Conservation (phyloP, 495 filamentous ascomycete species). For the Achaetomiella virescens region DNA sequence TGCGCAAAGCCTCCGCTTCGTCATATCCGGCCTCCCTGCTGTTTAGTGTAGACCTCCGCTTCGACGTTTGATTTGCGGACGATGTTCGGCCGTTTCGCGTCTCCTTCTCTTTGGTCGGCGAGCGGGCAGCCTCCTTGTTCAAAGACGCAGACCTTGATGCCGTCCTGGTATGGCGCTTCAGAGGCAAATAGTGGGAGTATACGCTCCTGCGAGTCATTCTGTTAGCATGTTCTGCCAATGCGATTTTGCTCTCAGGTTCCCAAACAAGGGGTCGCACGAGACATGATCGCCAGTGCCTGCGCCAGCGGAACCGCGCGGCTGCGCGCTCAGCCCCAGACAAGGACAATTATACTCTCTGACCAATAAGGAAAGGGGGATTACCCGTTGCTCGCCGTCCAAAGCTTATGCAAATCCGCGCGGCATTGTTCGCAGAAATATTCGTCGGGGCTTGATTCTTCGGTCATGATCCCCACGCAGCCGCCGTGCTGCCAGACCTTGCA, state of each 20-base stretch:
- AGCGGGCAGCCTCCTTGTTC: constrained; percentile 50
- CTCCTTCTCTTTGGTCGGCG: constrained; percentile 43
- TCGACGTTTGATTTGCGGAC: constrained; percentile 49
- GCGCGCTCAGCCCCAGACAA: constrained; percentile 17
- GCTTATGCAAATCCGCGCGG: constrained; percentile 81
- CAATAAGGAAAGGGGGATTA: constrained; percentile 41
- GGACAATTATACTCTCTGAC: not conserved
- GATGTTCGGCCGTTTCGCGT: constrained; percentile 41
- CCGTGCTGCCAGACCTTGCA: constrained; percentile 99
- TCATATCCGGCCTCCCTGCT: constrained; percentile 94
- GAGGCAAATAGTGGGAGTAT: constrained; percentile 51
- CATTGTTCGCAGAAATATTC: constrained; percentile 98
- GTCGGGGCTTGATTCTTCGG: constrained; percentile 83
- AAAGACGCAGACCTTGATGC: constrained; percentile 51
- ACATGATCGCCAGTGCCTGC: constrained; percentile 26
- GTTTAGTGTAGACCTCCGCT: constrained; percentile 95
- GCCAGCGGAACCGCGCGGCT: constrained; percentile 23
- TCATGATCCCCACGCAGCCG: constrained; percentile 94
- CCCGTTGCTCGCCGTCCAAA: constrained; percentile 76
- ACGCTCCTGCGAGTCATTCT: constrained; percentile 40
- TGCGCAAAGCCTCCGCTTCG: constrained; percentile 81
- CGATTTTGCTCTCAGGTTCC: not conserved
- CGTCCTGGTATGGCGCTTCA: constrained; percentile 41
- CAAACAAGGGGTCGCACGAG: constrained; percentile 7
- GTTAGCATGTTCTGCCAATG: constrained; percentile 22